Percentiles rank a stretch among this genome's conserved stretches.
phyloP scores from a whole-genome alignment of 2,329 filamentous ascomycete species.

The Magnaporthiopsis rhizophila region DNA sequence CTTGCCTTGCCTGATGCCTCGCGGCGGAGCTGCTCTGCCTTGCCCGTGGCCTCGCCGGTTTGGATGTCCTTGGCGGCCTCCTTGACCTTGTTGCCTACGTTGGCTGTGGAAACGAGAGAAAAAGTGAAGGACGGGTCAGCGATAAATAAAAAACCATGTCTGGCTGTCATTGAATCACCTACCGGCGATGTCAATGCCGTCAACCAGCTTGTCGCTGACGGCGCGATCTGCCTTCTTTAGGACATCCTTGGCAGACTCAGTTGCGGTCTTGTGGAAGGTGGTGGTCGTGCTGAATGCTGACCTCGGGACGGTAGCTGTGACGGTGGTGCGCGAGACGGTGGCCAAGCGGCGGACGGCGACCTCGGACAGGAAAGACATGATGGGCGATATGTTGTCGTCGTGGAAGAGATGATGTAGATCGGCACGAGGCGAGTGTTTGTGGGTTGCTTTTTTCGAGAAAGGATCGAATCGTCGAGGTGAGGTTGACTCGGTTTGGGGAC shows the following conservation, averaged over 20 bases:
- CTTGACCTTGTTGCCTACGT: constrained; percentile 37
- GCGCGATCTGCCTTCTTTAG: constrained; percentile 51
- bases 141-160: background rate
- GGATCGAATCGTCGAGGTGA: background rate
- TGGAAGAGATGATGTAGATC: constrained; percentile 8
- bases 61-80: constrained; percentile 27
- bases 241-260: constrained; percentile 50
- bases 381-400: constrained; percentile 11
- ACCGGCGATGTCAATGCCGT: constrained; percentile 53
- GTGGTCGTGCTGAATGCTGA: constrained; percentile 41
- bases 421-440: background rate
- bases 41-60: constrained; percentile 23
- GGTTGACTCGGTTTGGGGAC: no score
- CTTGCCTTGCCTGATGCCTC: constrained; percentile 30
- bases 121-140: background rate
- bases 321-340: constrained; percentile 27
- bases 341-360: constrained; percentile 34
- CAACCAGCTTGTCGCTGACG: constrained; percentile 53
- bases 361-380: constrained; percentile 48
- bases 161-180: constrained; percentile 19
- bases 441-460: background rate
- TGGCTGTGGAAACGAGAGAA: constrained; percentile 20
- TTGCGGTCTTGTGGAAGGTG: constrained; percentile 36
- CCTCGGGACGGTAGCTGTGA: constrained; percentile 26
- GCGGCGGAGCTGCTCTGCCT: constrained; percentile 16